Percentiles rank a stretch among this genome's conserved stretches.
phyloP scores from a whole-genome alignment of 768 basidiomycete genomes.

The Suillus americanus region DNA sequence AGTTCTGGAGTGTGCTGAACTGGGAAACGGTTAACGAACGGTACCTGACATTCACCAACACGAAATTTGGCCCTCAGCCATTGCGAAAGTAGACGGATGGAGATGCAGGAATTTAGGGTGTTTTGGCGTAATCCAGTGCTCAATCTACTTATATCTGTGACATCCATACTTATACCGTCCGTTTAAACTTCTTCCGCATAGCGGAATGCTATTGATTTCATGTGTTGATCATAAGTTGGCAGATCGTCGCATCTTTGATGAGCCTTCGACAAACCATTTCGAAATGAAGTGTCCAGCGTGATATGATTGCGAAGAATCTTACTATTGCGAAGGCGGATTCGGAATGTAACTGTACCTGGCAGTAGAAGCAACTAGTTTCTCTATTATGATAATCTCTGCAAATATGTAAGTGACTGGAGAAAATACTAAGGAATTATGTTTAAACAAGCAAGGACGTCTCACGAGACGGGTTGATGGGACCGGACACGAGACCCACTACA shows the following conservation, averaged over 20 bases:
- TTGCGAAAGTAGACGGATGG: slow-evolving; percentile 6
- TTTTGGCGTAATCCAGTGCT: slow-evolving; percentile 22
- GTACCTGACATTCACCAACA: slow-evolving; percentile 26
- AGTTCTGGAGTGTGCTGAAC: slow-evolving; percentile 82
- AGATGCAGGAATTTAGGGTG: not conserved
- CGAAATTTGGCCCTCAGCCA: not conserved
- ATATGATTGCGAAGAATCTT: too few relatives aligned
- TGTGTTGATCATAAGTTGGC: slow-evolving; percentile 21
- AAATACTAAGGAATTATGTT: too few relatives aligned
- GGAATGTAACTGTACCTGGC: too few relatives aligned
- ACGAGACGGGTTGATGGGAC: too few relatives aligned
- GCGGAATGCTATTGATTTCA: not conserved
- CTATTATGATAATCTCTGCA: too few relatives aligned
- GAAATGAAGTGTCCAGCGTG: not conserved
- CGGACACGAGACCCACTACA: too few relatives aligned
- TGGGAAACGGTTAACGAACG: slow-evolving; percentile 59
- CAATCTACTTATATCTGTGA: slow-evolving; percentile 13
- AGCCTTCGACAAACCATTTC: not conserved
- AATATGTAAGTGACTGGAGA: too few relatives aligned
- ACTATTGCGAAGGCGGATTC: too few relatives aligned
- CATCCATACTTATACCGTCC: slow-evolving; percentile 16
- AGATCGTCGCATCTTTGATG: slow-evolving; percentile 17
- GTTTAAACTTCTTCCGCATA: slow-evolving; percentile 2
- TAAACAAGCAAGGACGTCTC: too few relatives aligned
- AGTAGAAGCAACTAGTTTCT: too few relatives aligned